Evolutionary conservation across 306 rosid species (phyloP), one percentile per base, ranked within the genome.

Genomic region (Quercus agrifolia): DNA sequence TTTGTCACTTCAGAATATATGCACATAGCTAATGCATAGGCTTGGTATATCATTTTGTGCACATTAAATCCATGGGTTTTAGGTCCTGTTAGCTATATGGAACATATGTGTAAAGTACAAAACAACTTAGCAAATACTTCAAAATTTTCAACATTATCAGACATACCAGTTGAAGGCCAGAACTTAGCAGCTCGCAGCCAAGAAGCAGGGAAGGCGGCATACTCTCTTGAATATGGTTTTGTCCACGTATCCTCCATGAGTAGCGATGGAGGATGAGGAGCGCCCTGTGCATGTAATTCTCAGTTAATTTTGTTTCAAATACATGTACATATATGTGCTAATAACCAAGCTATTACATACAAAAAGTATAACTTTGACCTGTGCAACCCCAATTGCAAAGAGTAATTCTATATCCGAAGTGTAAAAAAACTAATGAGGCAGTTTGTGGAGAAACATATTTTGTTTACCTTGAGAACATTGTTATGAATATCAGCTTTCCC

Each of bases 241-340:
- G 93, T 83, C 99, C 98, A 96, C 82, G 89, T 73, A 80, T 96
- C 96, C 81, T 90, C 98, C 99, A 96, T 96, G 54, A 96, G 96
- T 78, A 96, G 78, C 54, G 99, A 93, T 83, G 99, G 94, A 62
- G 99, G 98, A 85, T 96, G 99, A 81, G 99, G 98, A 69, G 99
- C 98, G 23, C 97, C 85, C 99, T 96, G 88, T 75, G 81, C n/a
- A 73, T 74, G 14, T 15, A 78, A 13, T 63, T 59, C 76, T 81
- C 76, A 79, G 74, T 79, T 75, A 68, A 72, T 70, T 79, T 49
- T 15, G 3, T 2, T 28, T 21, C 6, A 5, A 69, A 56, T 68
- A 33, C 61, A 51, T 38, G 28, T 19, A 13, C 38, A 2, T 49
- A 12, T 13, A 49, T 49, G 54, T 49, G 54, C 54, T 49, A 49